Evolutionary conservation across 225 moss, liverwort and hornwort species (phyloP), one percentile per base, ranked within the genome.

Genomic region (Marchantia paleacea): DNA sequence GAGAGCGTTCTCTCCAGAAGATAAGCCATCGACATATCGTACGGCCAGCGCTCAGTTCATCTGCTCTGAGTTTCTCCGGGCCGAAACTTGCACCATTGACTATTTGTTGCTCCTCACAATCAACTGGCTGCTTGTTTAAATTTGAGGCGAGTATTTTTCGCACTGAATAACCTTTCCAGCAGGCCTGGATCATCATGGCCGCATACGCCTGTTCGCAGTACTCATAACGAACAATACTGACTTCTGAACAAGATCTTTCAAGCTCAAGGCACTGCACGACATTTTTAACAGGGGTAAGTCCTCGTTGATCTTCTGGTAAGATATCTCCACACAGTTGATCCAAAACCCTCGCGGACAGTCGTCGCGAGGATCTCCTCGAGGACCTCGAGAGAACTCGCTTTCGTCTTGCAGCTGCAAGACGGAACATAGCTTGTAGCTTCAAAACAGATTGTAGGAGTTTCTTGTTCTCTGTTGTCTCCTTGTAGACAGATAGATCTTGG

Each of bases 181-280:
- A 71, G 77, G 79, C 75, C 83, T 93, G 89, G 80, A 89, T 84
- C 7, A 73, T 60, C 78, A 63, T 76, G 68, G 88, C 87, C 39
- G 91, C 88, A 54, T 69, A 79, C 39, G 29, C 54, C 52, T 79
- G 7, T 3, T 65, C 65, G 29, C 78, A 65, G 24, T 58, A 47
- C 22, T 71, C 74, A 55, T 74, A 74, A 2, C 29, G 60, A 14
- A 12, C 69, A 74, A 29, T 8, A 12, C 28, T 6, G 25, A 55
- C 29, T 26, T 52, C 18, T 54, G 54, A 26, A 54, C 55, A 25
- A 55, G 16, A 26, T 14, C 16, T n/a, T 24, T 24, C 52, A 10
- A 13, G 12, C 20, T 12, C 2, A 72, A n/a, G 7, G 24, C 52
- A 54, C 24, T 52, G 26, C 13, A 26, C 26, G 24, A 55, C 55